These are phyloP conservation scores for Podila minutissima DNA, from an alignment of 192 early-diverging fungal species.

Conservation along the genomic window DNA sequence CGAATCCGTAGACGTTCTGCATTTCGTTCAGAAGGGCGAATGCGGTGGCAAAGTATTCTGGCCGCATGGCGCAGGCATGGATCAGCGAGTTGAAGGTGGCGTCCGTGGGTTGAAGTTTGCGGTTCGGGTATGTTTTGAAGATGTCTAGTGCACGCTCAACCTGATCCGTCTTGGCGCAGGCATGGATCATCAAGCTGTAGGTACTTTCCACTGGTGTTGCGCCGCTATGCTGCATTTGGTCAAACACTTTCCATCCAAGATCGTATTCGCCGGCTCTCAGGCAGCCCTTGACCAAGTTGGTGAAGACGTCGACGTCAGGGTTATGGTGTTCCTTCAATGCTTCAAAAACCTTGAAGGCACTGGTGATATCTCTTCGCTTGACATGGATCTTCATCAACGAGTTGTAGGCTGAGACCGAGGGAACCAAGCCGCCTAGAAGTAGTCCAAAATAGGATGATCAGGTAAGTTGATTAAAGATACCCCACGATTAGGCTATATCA, in stretches of 20 bases:
- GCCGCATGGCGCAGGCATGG: slow-evolving; percentile 79
- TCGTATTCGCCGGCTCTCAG: slow-evolving; percentile 71
- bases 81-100: slow-evolving; percentile 92
- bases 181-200: slow-evolving; percentile 92
- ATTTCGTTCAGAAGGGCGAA: slow-evolving; percentile 87
- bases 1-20: slow-evolving; percentile 80
- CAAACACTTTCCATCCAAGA: slow-evolving; percentile 92
- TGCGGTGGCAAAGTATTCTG: slow-evolving; percentile 87
- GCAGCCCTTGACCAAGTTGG: slow-evolving; percentile 86
- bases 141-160: slow-evolving; percentile 93
- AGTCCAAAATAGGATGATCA: neutral
- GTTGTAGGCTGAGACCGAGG: slow-evolving; percentile 21
- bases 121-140: slow-evolving; percentile 86
- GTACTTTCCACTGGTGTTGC: slow-evolving; percentile 80
- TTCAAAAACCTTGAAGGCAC: slow-evolving; percentile 40
- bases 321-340: slow-evolving; percentile 54
- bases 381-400: slow-evolving; percentile 38
- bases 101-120: slow-evolving; percentile 76
- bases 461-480: neutral
- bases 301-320: slow-evolving; percentile 67
- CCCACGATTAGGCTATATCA: neutral
- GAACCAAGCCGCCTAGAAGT: slow-evolving; percentile 20
- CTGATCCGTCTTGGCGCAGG: slow-evolving; percentile 84
- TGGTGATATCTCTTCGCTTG: slow-evolving; percentile 44
- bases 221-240: slow-evolving; percentile 83